Base-by-base conservation (phyloP, 148 eudicot genomes). In the Amaranthus palmeri region DNA sequence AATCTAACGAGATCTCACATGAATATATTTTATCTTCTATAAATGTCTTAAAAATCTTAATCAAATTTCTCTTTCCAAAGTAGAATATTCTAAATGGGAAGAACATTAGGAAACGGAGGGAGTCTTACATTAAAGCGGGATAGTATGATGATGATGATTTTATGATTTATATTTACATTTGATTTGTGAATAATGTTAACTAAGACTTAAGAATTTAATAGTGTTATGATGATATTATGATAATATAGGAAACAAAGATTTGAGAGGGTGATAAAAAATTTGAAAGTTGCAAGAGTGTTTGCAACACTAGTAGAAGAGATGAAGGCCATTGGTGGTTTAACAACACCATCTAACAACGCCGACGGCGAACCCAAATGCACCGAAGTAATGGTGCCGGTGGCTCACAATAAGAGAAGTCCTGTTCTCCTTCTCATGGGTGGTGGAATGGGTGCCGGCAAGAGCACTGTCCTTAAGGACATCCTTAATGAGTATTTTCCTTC, bases 381-480 rank as follows among this genome's bases (percentile, higher is more conserved):
- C 15, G 93, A 88, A 13, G 92, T 93, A 76, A 93, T 93, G 98
- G 86, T 78, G 7, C 96, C 98, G 2, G 85, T 85, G 76, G 93
- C 86, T 56, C 98, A 81, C 58, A 81, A 79, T 61, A 72, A 93
- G 61, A 80, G 98, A 71, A 87, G 93, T 65, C 98, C 98, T 0
- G 96, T 93, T 46, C 85, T 93, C 65, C 92, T 93, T 59, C 78
- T 93, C 55, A 93, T 93, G 98, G 98, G 98, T 41, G 98, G 98
- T 36, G 98, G 98, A 4, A 93, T 93, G 98, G 98, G 98, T 6
- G 98, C 93, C 6, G 98, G 98, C 70, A 93, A 93, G 81, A 93
- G 96, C 85, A 93, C 98, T 45, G 98, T 93, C 70, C 95, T 93
- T 77, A 93, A 93, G 70, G 87, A 90, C 73, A 83, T 90, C 46